These are phyloP conservation scores for Petunia hybrid DNA, from an alignment of 305 asterid species.

Conservation along the genomic window DNA sequence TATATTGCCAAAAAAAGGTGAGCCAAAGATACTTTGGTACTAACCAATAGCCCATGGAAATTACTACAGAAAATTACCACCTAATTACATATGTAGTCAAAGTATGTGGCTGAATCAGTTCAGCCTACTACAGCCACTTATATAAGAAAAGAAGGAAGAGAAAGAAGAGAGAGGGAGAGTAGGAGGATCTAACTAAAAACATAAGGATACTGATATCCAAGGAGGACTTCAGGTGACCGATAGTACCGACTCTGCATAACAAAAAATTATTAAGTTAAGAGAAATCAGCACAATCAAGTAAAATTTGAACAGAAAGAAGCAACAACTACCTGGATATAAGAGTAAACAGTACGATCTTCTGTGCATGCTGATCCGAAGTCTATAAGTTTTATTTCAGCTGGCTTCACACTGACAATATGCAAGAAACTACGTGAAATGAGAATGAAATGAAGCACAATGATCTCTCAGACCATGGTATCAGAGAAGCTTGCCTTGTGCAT, in stretches of 20 bases:
- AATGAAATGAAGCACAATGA: slow-evolving; percentile 40
- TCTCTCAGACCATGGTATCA: slow-evolving; percentile 38
- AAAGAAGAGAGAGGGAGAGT: slow-evolving; percentile 31
- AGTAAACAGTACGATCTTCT: slow-evolving; percentile 96
- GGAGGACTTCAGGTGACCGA: slow-evolving; percentile 99
- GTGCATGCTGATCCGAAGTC: slow-evolving; percentile 99
- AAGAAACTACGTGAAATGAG: slow-evolving; percentile 28
- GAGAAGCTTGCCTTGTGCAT: slow-evolving; percentile 79
- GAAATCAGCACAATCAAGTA: slow-evolving; percentile 1
- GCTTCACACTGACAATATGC: slow-evolving; percentile 81
- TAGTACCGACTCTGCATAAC: slow-evolving; percentile 94
- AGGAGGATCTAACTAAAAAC: slow-evolving; percentile 34
- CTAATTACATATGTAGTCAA: slow-evolving; percentile 23
- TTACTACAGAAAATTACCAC: slow-evolving; percentile 12
- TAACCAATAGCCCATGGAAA: slow-evolving; percentile 14
- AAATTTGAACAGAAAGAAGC: slow-evolving; percentile 19
- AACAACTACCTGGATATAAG: slow-evolving; percentile 85
- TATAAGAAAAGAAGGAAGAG: slow-evolving; percentile 28
- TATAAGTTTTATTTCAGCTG: slow-evolving; percentile 91
- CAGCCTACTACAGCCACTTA: slow-evolving; percentile 2
- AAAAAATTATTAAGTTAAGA: slow-evolving; percentile 39
- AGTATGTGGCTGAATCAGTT: slow-evolving; percentile 3
- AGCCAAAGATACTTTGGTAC: not conserved
- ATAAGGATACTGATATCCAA: slow-evolving; percentile 98
- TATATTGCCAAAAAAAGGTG: slow-evolving; percentile 23